A percentile compares a stretch with the other conserved stretches of the same genome.
Conservation (phyloP, 2,329 filamentous ascomycete genomes). For the Cladosporium cucumerinum region DNA sequence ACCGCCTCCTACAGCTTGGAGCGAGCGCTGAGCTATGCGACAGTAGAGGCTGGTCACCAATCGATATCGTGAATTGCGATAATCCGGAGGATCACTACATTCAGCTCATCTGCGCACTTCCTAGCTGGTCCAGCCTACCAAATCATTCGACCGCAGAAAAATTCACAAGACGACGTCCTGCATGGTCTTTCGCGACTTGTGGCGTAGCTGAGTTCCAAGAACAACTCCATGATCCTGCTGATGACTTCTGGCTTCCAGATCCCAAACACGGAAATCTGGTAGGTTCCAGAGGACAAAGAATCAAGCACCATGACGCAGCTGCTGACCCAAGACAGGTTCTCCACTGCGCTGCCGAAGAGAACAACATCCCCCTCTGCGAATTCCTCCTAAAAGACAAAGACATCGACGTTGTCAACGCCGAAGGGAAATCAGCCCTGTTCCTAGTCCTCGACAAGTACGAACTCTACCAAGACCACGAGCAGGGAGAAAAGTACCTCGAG, state of each 20-base stretch:
- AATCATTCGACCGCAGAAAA: neutral
- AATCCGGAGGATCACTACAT: neutral
- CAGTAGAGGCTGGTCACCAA: neutral
- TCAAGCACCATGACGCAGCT: neutral
- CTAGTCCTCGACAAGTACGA: neutral
- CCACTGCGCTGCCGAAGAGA: neutral
- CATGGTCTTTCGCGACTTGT: neutral
- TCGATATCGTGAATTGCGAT: neutral
- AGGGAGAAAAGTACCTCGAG: neutral
- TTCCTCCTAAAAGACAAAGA: neutral
- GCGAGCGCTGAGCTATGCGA: neutral
- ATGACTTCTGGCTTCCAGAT: neutral
- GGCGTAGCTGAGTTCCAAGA: neutral
- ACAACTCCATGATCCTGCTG: neutral
- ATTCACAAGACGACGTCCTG: neutral
- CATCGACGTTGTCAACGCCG: neutral
- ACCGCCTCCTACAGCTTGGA: neutral
- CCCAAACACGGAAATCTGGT: neutral
- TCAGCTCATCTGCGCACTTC: neutral
- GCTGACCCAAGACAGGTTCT: neutral
- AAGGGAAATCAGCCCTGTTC: neutral
- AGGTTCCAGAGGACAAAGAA: neutral
- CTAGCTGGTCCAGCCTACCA: neutral
- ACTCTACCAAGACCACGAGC: neutral
- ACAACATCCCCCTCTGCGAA: neutral